Conservation (phyloP, 129 eudicot species). For the Artemisia annua region DNA sequence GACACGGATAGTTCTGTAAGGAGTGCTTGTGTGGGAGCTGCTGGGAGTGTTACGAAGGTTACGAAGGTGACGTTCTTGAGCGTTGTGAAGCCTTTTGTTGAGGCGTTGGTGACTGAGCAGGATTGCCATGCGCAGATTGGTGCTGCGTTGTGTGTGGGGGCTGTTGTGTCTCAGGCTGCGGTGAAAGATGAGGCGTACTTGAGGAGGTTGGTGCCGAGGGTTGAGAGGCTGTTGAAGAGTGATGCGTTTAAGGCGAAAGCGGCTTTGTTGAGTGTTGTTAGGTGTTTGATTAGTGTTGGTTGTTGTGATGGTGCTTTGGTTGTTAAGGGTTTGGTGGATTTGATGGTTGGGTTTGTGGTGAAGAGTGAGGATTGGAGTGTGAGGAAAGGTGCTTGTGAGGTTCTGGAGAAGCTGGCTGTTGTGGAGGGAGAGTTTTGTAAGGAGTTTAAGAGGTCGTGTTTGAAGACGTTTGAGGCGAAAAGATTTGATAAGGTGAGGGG, state of each 20-base stretch:
- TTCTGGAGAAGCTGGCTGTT: slow-evolving; percentile 57
- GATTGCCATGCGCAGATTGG: slow-evolving; percentile 68
- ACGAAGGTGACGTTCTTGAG: slow-evolving; percentile 57
- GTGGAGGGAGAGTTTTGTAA: slow-evolving; percentile 48
- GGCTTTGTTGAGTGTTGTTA: slow-evolving; percentile 53
- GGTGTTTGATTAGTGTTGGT: slow-evolving; percentile 51
- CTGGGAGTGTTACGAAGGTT: slow-evolving; percentile 49
- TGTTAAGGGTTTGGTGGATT: slow-evolving; percentile 44
- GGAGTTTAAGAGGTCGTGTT: slow-evolving; percentile 56
- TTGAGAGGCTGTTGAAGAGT: slow-evolving; percentile 62
- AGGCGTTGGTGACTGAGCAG: slow-evolving; percentile 75
- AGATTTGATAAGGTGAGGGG: slow-evolving; percentile 62
- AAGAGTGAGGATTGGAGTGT: slow-evolving; percentile 84
- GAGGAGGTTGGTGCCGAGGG: slow-evolving; percentile 53
- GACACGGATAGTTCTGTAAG: slow-evolving; percentile 69
- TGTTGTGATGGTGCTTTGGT: slow-evolving; percentile 29
- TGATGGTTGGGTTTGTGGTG: slow-evolving; percentile 55
- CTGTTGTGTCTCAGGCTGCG: slow-evolving; percentile 52
- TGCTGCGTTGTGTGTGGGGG: slow-evolving; percentile 70
- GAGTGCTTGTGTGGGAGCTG: slow-evolving; percentile 59
- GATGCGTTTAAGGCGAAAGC: slow-evolving; percentile 75
- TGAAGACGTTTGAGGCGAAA: slow-evolving; percentile 75
- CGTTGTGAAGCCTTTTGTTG: slow-evolving; percentile 57
- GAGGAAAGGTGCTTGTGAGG: slow-evolving; percentile 78
- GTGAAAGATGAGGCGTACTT: slow-evolving; percentile 52